phyloP scores from a whole-genome alignment of 345 rosid genomes.

The Corchorus olitorius region DNA sequence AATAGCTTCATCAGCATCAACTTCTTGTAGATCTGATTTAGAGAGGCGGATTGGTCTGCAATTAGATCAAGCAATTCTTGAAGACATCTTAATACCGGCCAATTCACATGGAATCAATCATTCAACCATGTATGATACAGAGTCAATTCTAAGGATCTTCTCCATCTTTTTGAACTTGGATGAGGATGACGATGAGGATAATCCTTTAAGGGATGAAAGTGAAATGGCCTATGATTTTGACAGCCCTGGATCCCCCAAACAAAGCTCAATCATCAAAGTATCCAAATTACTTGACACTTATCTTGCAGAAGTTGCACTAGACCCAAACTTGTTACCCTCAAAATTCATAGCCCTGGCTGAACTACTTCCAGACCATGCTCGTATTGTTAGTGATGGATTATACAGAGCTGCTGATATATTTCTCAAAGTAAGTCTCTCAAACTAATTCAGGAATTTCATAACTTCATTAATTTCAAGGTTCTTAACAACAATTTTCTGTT shows the following conservation, averaged over 20 bases:
- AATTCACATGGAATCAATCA: constrained; percentile 57
- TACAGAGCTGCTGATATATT: constrained; percentile 92
- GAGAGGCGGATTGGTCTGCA: constrained; percentile 93
- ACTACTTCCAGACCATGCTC: constrained; percentile 93
- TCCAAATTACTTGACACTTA: constrained; percentile 84
- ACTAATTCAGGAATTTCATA: neutral
- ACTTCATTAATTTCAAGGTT: neutral
- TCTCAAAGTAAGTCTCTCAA: constrained; percentile 59
- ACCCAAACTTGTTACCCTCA: constrained; percentile 66
- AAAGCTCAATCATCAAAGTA: constrained; percentile 91
- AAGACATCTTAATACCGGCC: constrained; percentile 83
- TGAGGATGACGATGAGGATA: constrained; percentile 75
- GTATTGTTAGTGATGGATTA: constrained; percentile 82
- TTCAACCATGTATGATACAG: constrained; percentile 70
- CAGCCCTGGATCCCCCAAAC: constrained; percentile 91
- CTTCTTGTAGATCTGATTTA: constrained; percentile 78
- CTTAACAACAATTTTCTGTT: neutral
- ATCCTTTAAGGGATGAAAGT: constrained; percentile 63
- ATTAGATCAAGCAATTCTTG: constrained; percentile 97
- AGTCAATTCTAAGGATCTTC: constrained; percentile 81
- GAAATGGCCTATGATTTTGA: constrained; percentile 90
- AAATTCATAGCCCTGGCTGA: constrained; percentile 85
- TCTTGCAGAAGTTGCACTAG: constrained; percentile 93
- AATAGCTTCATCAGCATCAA: constrained; percentile 63
- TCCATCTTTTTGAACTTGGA: constrained; percentile 85